Percentiles rank a stretch among this genome's conserved stretches.
Evolutionary conservation across 2,329 filamentous ascomycete species (phyloP).

Genomic region (Claviceps paspali): DNA sequence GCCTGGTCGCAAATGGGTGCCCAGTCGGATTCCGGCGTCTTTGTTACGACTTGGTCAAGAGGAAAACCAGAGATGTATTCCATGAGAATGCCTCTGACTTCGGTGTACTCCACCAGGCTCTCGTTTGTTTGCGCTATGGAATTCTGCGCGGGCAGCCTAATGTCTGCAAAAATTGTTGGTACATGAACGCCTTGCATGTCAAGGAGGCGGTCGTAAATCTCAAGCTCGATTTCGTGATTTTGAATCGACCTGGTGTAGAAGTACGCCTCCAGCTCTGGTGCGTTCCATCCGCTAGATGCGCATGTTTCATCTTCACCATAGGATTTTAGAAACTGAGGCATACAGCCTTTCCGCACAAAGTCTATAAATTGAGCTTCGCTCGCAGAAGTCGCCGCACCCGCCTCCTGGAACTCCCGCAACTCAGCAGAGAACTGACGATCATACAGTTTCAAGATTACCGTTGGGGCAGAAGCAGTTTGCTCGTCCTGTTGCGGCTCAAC

Average conservation of each 20-base stretch:
- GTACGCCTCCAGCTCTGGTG: neutral
- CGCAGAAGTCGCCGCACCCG: neutral
- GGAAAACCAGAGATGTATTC: neutral
- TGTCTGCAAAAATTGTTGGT: neutral
- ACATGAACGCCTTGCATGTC: neutral
- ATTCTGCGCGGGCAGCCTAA: neutral
- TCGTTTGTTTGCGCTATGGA: neutral
- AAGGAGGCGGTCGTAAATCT: neutral
- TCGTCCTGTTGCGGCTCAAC: neutral
- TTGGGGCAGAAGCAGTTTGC: neutral
- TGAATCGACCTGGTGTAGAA: neutral
- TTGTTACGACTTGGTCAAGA: neutral
- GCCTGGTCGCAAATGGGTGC: constrained; percentile 1
- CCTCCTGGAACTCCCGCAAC: neutral
- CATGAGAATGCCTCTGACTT: neutral
- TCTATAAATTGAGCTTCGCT: neutral
- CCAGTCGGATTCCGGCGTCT: neutral
- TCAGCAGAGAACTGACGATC: neutral
- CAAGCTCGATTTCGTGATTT: neutral
- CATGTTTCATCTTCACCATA: neutral
- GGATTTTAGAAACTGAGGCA: neutral
- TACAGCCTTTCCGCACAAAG: neutral
- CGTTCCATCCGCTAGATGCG: neutral
- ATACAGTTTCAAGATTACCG: neutral
- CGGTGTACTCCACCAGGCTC: neutral